Percentiles rank a stretch among this genome's conserved stretches.
These are phyloP conservation scores for Leptoxyphium fumago DNA, from an alignment of 2,329 filamentous ascomycete genomes.

Conservation along the genomic window DNA sequence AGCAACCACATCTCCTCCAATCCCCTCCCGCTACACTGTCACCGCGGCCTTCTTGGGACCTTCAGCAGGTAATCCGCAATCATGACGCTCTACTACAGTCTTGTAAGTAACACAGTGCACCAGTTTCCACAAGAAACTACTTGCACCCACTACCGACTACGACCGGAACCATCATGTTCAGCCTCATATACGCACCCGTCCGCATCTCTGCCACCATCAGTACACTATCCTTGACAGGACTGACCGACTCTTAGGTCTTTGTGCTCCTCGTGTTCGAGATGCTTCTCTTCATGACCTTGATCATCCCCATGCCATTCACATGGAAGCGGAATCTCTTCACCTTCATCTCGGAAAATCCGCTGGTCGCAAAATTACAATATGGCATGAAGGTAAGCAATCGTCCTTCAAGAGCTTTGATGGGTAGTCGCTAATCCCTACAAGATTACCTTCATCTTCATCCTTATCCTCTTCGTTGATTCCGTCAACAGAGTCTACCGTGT, in stretches of 20 bases:
- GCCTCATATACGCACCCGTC: constrained; percentile 24
- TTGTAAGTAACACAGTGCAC: constrained; percentile 33
- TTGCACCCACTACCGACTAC: no score
- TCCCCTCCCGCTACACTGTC: no score
- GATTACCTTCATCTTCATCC: constrained; percentile 98
- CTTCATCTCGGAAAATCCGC: constrained; percentile 82
- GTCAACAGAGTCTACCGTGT: constrained; percentile 94
- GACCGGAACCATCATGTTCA: constrained; percentile 15
- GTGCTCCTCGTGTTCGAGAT: constrained; percentile 71
- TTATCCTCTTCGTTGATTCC: constrained; percentile 95
- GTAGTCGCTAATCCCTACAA: constrained; percentile 17
- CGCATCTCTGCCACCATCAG: constrained; percentile 1
- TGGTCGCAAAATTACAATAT: constrained; percentile 88
- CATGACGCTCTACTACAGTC: constrained; percentile 57
- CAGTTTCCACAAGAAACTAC: constrained; percentile 1
- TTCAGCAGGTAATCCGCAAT: constrained; percentile 21
- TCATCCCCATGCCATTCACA: constrained; percentile 78
- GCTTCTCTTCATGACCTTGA: constrained; percentile 62
- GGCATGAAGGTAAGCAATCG: constrained; percentile 59
- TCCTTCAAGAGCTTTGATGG: not conserved
- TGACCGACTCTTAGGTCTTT: constrained; percentile 50
- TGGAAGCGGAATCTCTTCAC: constrained; percentile 78
- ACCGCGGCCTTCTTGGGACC: no score
- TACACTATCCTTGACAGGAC: constrained; percentile 3
- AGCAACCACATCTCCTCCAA: no score